Conservation (phyloP, 306 rosid genomes). For the Cicer arietinum region DNA sequence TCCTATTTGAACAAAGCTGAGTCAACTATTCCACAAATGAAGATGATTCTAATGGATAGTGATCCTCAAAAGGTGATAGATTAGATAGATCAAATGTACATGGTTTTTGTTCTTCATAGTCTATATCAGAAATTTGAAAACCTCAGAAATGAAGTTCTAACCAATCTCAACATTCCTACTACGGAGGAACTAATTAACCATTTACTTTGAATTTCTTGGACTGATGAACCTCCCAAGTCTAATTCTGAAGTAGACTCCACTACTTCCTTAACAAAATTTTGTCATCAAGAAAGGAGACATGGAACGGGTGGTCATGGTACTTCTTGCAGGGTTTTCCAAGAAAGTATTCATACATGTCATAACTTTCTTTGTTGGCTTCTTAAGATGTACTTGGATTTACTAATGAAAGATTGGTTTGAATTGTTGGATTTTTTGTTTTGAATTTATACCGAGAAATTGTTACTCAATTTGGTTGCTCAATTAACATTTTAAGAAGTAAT, state of each 20-base stretch:
- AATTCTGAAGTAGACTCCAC: not conserved
- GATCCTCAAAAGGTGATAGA: not conserved
- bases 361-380: too few relatives aligned
- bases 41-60: not conserved
- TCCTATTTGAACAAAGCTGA: conserved; percentile 11
- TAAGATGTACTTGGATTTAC: too few relatives aligned
- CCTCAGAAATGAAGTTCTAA: not conserved
- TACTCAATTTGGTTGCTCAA: too few relatives aligned
- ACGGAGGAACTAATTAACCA: not conserved
- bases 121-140: not conserved
- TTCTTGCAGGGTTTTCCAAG: too few relatives aligned
- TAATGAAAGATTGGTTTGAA: too few relatives aligned
- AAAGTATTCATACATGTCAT: too few relatives aligned
- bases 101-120: not conserved
- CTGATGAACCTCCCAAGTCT: not conserved
- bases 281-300: not conserved
- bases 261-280: not conserved
- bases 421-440: too few relatives aligned
- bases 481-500: too few relatives aligned
- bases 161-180: conserved; percentile 10
- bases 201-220: not conserved
- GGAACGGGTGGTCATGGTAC: not conserved
- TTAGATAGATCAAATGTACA: not conserved
- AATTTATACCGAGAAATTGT: too few relatives aligned
- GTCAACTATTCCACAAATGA: not conserved